phyloP scores from a whole-genome alignment of 2,329 filamentous ascomycete species.

The Bretziella fagacearum region DNA sequence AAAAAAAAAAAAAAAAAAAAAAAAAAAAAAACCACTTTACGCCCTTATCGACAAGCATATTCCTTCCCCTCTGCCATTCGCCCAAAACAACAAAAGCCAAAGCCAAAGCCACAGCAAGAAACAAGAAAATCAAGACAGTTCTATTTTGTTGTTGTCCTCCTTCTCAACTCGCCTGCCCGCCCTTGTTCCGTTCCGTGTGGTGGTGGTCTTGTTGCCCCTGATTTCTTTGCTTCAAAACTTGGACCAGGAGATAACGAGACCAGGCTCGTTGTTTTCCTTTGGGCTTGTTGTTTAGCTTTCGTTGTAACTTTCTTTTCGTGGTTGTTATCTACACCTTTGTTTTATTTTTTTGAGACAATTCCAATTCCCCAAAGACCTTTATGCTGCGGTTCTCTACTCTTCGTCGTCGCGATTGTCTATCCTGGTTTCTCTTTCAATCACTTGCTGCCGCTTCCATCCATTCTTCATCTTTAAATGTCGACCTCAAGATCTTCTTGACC shows the following conservation, averaged over 20 bases:
- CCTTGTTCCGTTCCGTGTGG: neutral
- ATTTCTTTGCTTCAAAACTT: neutral
- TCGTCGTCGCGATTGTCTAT: neutral
- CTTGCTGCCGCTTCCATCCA: neutral
- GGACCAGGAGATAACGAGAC: neutral
- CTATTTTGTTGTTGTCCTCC: too few species aligned
- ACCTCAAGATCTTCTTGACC: neutral
- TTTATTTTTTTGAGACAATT: neutral
- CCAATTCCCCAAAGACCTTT: neutral
- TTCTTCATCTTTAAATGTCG: neutral
- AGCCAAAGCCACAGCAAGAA: too few species aligned
- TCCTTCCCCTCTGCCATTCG: too few species aligned
- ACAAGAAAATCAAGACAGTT: too few species aligned
- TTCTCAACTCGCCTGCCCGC: too few species aligned
- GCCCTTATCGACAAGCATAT: neutral
- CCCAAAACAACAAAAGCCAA: neutral
- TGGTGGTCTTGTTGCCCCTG: neutral
- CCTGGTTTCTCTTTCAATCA: neutral
- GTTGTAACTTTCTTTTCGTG: neutral
- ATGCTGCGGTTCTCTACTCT: neutral
- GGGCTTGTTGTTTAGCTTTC: neutral
- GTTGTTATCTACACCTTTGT: neutral
- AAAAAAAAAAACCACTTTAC: neutral
- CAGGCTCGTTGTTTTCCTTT: constrained; percentile 2
- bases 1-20: too few species aligned